Evolutionary conservation across 768 basidiomycete species (phyloP).

Genomic region (Calocera cornea): DNA sequence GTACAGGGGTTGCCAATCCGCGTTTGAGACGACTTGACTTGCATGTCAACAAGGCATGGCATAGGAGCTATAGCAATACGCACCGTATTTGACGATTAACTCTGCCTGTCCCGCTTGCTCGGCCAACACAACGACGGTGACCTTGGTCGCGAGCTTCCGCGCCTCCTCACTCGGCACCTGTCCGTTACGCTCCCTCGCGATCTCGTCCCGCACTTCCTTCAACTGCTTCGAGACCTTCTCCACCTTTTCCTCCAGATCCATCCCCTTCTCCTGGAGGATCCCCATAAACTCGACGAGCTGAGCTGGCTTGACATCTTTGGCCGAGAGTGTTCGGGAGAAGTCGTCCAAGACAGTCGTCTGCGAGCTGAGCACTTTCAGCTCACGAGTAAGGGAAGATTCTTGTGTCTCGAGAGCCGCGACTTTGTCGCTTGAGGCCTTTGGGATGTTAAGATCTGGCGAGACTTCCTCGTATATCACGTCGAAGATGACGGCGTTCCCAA

Average conservation of each 20-base stretch:
- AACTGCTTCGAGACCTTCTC: slow-evolving; percentile 31
- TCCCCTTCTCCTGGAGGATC: slow-evolving; percentile 19
- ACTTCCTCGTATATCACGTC: slow-evolving; percentile 36
- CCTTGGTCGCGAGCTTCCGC: slow-evolving; percentile 18
- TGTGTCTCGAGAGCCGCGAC: background rate
- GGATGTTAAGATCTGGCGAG: background rate
- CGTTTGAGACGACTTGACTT: slow-evolving; percentile 34
- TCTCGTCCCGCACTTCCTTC: slow-evolving; percentile 28
- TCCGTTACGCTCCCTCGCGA: slow-evolving; percentile 26
- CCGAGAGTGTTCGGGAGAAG: slow-evolving; percentile 29
- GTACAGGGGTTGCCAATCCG: slow-evolving; percentile 41
- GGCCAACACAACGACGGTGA: slow-evolving; percentile 33
- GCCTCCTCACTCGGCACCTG: slow-evolving; percentile 11
- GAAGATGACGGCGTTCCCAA: slow-evolving; percentile 34
- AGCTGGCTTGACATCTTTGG: slow-evolving; percentile 20
- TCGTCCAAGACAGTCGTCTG: background rate
- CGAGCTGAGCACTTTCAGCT: background rate
- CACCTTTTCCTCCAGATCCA: slow-evolving; percentile 21
- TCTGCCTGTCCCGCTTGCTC: slow-evolving; percentile 28
- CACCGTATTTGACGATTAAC: slow-evolving; percentile 43
- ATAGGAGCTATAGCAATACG: slow-evolving; percentile 13
- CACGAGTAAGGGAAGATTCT: slow-evolving; percentile 1
- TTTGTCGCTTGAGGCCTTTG: background rate
- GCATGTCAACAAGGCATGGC: background rate
- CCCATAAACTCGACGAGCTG: slow-evolving; percentile 30